Evolutionary conservation across 2,329 filamentous ascomycete genomes (phyloP).

Genomic region (Pseudogymnoascus sp.): DNA sequence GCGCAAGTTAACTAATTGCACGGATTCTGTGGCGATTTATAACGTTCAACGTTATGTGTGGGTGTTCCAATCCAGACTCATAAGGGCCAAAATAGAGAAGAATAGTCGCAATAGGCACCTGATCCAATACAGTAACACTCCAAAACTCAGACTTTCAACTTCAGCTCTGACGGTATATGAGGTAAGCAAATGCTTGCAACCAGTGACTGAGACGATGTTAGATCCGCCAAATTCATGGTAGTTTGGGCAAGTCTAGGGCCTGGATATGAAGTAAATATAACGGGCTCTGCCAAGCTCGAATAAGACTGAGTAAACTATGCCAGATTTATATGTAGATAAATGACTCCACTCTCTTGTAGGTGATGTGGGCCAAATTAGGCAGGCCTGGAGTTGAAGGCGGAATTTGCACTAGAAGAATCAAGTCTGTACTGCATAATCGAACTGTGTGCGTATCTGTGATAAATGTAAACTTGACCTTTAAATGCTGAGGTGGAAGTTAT

Average conservation of each 20-base stretch:
- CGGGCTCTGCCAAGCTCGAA: constrained; percentile 18
- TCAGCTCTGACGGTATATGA: constrained; percentile 17
- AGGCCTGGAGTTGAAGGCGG: constrained; percentile 16
- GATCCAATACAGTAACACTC: constrained; percentile 13
- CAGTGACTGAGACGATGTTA: constrained; percentile 17
- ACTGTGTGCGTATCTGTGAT: not conserved
- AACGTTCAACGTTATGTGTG: not conserved
- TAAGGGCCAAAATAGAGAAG: not conserved
- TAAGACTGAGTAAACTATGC: constrained; percentile 19
- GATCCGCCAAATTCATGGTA: constrained; percentile 13
- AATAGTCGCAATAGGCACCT: constrained; percentile 11
- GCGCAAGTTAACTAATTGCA: not conserved
- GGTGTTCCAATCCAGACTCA: not conserved
- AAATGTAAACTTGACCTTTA: not conserved
- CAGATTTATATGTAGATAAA: constrained; percentile 21
- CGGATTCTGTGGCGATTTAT: not conserved
- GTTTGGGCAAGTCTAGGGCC: constrained; percentile 11
- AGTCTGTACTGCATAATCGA: not conserved
- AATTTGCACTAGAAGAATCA: constrained; percentile 9
- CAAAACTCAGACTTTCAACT: constrained; percentile 20
- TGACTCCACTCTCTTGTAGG: constrained; percentile 11
- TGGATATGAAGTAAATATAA: constrained; percentile 18
- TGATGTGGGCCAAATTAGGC: constrained; percentile 18
- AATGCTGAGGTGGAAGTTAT: not conserved
- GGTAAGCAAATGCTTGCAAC: constrained; percentile 12